Conservation (phyloP, 129 eudicot genomes). For the Helianthus annuus region DNA sequence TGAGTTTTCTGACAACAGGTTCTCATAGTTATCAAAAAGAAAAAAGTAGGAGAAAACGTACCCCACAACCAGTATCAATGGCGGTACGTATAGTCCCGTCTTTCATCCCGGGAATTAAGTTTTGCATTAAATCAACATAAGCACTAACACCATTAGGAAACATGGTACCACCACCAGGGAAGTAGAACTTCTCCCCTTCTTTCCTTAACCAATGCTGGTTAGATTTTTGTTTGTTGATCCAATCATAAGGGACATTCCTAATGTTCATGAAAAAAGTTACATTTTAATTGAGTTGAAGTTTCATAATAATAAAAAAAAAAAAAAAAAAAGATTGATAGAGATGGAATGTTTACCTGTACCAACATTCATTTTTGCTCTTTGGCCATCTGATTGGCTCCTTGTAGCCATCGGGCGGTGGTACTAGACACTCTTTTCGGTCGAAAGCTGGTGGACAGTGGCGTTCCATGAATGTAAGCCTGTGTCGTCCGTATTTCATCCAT, state of each 20-base stretch:
- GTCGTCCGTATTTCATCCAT: constrained; percentile 79
- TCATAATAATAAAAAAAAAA: not conserved
- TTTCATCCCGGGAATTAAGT: constrained; percentile 85
- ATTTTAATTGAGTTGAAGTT: not conserved
- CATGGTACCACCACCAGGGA: constrained; percentile 99
- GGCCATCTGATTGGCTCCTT: constrained; percentile 95
- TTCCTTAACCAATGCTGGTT: constrained; percentile 91
- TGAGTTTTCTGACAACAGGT: no score
- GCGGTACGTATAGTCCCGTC: constrained; percentile 92
- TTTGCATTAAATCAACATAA: constrained; percentile 82
- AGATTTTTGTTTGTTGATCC: constrained; percentile 95
- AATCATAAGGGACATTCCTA: constrained; percentile 95
- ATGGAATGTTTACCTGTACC: constrained; percentile 80
- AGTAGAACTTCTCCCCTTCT: constrained; percentile 89
- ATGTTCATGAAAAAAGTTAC: not conserved
- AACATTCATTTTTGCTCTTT: constrained; percentile 88
- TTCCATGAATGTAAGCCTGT: constrained; percentile 87
- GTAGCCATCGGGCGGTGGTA: constrained; percentile 93
- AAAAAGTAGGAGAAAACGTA: constrained; percentile 37
- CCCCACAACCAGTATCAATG: constrained; percentile 99
- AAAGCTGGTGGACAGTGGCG: constrained; percentile 89
- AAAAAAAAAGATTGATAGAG: not conserved
- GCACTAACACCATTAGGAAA: constrained; percentile 88
- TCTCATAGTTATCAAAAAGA: not conserved
- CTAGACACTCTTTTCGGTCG: constrained; percentile 83